Base-by-base conservation (phyloP, 192 early-diverging fungal species). In the Phlyctochytrium arcticum region DNA sequence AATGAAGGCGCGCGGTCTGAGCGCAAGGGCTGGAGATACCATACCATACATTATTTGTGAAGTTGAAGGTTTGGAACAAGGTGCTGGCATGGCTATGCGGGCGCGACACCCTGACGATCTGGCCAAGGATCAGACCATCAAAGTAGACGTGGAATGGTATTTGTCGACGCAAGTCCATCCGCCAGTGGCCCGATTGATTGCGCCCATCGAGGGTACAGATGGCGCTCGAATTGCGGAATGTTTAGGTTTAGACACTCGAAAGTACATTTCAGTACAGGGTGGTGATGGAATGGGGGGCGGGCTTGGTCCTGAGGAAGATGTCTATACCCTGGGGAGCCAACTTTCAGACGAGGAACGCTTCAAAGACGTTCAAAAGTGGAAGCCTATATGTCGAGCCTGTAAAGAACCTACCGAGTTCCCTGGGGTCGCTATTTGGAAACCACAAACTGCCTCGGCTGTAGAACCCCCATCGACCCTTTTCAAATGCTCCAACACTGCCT, bases 21-120 rank as follows among this genome's bases (percentile, higher is more conserved):
- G 75, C 8, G 81, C 89, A 6, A 77, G 87, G 12, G 69, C 83
- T 1, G 97, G 95, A n/a, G 96, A 98, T 62, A 93, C 91, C 0
- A 81, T 99, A 7, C 93, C 93, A 3, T 99, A 94, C 68, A 83
- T 98, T 3, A 92, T 99, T 31, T 91, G 92, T 69, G 73, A 75
- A 44, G 76, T 76, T 12, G 72, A 53, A 10, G 55, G 21, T 2
- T 29, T 42, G n/a, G n/a, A n/a, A n/a, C n/a, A n/a, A n/a, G n/a
- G n/a, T n/a, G 77, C 56, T 17, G 73, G 75, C 29, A 81, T 90
- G 55, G 90, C 93, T 0, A 83, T 85, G 34, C 75, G 87, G 5
- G 93, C 97, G 0, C 82, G 82, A 26, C 92, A 94, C 67, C 93
- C 93, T 0, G 90, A 94, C 32, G 95, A 97, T 30, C 31, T 55